Base-by-base conservation (phyloP, 176 grass and related monocot genomes). In the Avena insularis region DNA sequence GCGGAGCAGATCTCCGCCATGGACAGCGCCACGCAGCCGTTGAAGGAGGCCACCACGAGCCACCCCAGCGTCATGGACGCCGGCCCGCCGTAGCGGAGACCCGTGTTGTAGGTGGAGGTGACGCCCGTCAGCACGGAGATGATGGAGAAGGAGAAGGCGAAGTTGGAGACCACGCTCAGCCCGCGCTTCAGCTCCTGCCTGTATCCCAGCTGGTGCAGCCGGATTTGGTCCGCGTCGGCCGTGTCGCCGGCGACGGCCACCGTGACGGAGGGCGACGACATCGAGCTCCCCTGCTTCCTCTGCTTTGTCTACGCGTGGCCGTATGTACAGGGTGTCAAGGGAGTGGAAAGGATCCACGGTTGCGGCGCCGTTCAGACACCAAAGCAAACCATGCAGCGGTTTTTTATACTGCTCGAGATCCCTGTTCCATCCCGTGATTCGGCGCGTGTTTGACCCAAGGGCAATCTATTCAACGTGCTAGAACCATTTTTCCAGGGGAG, bases 1-100 rank as follows among this genome's bases (percentile, higher is more conserved):
- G 95, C 88, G 0, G 95, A 97, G 92, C 95, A 97, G 60, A 97
- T 94, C 86, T 97, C 95, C 0, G 90, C 95, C 95, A 97, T 94
- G 47, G 95, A 94, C 31, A 97, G 62, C 0, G 89, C 92, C 0
- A 97, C 68, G 17, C 86, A 89, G 47, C 57, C 71, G 40, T 89
- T 92, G 81, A 97, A 94, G 0, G 8, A 0, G 1, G 82, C 77
- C 10, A 93, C 91, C 1, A 81, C 85, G 3, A 93, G 47, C 91
- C 91, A 93, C 2, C 91, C 91, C 15, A 93, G 50, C 55, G 91
- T 88, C 87, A 90, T 90, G 8, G 91, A 93, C 63, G 53, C 85
- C 36, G 91, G 91, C 1, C 91, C 91, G 10, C 91, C 91, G 72
- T 93, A 93, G 0, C 91, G 80, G 1, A 93, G 91, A 0, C 91